Base-by-base conservation (phyloP, 495 filamentous ascomycete genomes). In the Penicillium manginii region DNA sequence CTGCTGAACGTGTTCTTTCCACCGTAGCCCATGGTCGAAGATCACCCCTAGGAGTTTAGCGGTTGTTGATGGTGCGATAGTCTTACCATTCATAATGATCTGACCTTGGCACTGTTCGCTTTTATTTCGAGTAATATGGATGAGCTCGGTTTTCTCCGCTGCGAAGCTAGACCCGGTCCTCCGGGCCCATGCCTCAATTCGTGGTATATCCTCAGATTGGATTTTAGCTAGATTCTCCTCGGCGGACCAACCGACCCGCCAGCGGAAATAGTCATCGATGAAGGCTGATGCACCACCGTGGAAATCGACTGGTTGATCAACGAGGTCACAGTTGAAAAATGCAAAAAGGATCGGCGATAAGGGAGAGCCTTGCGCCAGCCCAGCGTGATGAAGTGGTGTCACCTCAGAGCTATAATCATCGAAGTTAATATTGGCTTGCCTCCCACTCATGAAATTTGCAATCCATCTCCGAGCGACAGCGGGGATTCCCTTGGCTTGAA, bases 321-420 rank as follows among this genome's bases (percentile, higher is more conserved):
- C 32, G 6, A 35, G 32, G 32, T 35, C 32, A 12, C 32, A 35
- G 55, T 72, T 74, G 43, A 65, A 74, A 43, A 72, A 70, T 22
- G 50, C 21, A 18, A 69, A 74, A 2, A 71, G 22, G 31, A 74
- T 65, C 14, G 67, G 64, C 0, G 65, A 72, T 0, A 74, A 54
- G 0, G 64, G 65, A 0, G 62, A 74, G 1, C 65, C 65, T 39
- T 74, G 62, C 2, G 69, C 65, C 3, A 72, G 58, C 8, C 66
- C 66, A 4, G 66, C 58, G 23, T 73, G 64, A 8, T 9, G 58
- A 11, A 69, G 62, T 0, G 50, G 58, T 5, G 6, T 17, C 0
- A 21, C 29, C 19, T 46, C 53, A 0, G 60, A 54, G 1, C 56
- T n/a, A 35, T 61, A 74, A 55, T 70, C 63, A 47, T 71, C 61